Percentiles rank a stretch among this genome's conserved stretches.
Evolutionary conservation across 2,329 filamentous ascomycete genomes (phyloP).

Genomic region (Onygenales sp.): DNA sequence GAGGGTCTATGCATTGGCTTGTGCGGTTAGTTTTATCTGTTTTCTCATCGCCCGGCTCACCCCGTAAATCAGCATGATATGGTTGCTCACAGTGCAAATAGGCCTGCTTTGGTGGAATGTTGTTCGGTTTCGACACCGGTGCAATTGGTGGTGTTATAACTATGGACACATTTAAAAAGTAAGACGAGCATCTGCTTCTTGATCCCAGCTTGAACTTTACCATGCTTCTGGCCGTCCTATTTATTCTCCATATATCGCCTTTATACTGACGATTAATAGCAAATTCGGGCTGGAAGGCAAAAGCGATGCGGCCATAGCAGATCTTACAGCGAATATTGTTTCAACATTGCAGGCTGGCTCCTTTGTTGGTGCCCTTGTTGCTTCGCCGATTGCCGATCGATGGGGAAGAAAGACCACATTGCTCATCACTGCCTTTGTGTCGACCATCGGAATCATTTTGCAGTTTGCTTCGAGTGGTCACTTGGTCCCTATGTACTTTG

Average conservation of each 20-base stretch:
- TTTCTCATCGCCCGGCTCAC: neutral
- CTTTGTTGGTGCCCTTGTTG: conserved; percentile 53
- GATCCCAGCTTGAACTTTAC: no score
- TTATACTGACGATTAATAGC: conserved; percentile 22
- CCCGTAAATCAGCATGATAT: neutral
- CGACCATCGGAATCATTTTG: conserved; percentile 53
- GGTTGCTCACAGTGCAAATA: conserved; percentile 10
- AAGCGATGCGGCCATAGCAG: conserved; percentile 35
- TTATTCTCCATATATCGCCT: neutral
- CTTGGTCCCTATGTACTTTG: conserved; percentile 55
- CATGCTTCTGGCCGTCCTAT: no score
- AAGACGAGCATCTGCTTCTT: conserved; percentile 12
- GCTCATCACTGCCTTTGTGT: conserved; percentile 47
- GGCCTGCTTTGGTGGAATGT: conserved; percentile 60
- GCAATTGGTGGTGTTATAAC: conserved; percentile 60
- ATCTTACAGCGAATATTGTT: conserved; percentile 58
- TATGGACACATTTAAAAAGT: conserved; percentile 49
- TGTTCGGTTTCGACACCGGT: conserved; percentile 58
- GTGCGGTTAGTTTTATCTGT: conserved; percentile 35
- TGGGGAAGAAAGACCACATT: conserved; percentile 49
- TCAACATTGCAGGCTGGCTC: conserved; percentile 62
- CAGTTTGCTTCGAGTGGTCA: conserved; percentile 54
- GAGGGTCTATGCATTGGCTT: conserved; percentile 56
- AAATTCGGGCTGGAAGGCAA: conserved; percentile 43
- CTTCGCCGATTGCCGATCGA: conserved; percentile 27